phyloP scores from a whole-genome alignment of 306 rosid genomes.

The Quercus rubra region DNA sequence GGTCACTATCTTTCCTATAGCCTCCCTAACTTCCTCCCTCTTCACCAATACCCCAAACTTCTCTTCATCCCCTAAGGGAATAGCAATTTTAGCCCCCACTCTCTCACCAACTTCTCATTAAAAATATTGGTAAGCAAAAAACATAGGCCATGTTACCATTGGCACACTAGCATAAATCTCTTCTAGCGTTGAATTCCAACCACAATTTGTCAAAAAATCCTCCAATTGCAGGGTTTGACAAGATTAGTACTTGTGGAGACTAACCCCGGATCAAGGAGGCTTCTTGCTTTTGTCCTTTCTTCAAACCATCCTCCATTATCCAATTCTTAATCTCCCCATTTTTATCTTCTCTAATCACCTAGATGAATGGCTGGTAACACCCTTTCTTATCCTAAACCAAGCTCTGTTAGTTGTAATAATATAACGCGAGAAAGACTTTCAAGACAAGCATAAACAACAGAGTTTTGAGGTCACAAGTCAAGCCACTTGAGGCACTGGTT shows the following conservation, averaged over 20 bases:
- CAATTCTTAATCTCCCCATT: conserved; percentile 38
- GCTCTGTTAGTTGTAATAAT: conserved; percentile 41
- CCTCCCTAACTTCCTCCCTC: conserved; percentile 14
- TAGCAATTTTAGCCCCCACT: conserved; percentile 5
- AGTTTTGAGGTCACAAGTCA: conserved; percentile 26
- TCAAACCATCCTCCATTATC: conserved; percentile 39
- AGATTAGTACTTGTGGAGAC: conserved; percentile 65
- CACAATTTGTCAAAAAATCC: conserved; percentile 61
- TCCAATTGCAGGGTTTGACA: conserved; percentile 45
- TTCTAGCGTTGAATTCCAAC: conserved; percentile 68
- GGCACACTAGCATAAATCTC: conserved; percentile 51
- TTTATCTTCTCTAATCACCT: conserved; percentile 49
- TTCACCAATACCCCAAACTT: conserved; percentile 12
- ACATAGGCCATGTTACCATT: conserved; percentile 55
- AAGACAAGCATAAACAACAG: conserved; percentile 56
- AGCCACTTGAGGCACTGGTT: conserved; percentile 47
- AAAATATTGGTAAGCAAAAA: conserved; percentile 47
- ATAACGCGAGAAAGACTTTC: conserved; percentile 54
- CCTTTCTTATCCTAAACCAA: conserved; percentile 59
- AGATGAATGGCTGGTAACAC: conserved; percentile 50
- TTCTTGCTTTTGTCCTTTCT: conserved; percentile 43
- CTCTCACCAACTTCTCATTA: conserved; percentile 33
- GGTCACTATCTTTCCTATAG: conserved; percentile 2
- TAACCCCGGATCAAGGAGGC: conserved; percentile 56
- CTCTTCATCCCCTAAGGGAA: background rate